Percentiles rank a stretch among this genome's conserved stretches.
These are phyloP conservation scores for Populus alba DNA, from an alignment of 345 rosid genomes.

Conservation along the genomic window DNA sequence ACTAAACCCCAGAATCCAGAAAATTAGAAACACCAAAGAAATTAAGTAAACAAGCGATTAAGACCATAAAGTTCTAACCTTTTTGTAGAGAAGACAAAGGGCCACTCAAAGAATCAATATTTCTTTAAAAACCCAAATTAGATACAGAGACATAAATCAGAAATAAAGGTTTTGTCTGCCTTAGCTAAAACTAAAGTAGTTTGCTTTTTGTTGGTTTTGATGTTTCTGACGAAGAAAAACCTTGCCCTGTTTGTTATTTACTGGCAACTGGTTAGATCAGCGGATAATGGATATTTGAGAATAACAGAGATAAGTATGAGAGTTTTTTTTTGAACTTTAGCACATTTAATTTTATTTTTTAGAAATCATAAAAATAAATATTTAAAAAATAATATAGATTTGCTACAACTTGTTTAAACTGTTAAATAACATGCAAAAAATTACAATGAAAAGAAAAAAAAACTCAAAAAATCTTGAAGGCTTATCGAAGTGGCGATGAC, in stretches of 20 bases:
- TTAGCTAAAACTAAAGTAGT: not conserved
- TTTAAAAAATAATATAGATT: too few species aligned
- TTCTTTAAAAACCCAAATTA: not conserved
- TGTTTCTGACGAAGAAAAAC: not conserved
- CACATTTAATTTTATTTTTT: too few species aligned
- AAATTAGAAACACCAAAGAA: not conserved
- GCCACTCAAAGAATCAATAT: not conserved
- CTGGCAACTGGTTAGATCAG: not conserved
- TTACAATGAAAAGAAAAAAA: too few species aligned
- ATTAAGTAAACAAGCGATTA: not conserved
- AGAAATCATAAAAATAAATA: too few species aligned
- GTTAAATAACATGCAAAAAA: too few species aligned
- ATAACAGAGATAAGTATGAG: too few species aligned
- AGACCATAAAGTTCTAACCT: not conserved
- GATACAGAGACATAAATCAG: not conserved
- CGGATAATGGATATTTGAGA: too few species aligned
- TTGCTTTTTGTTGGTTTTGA: not conserved
- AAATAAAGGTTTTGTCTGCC: not conserved
- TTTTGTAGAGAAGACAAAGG: not conserved
- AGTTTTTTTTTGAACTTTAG: too few species aligned
- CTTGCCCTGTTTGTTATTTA: not conserved
- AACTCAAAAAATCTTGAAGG: accelerated
- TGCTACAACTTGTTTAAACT: too few species aligned
- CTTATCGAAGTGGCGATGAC: accelerated
- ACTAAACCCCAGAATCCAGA: not conserved